Evolutionary conservation across 805 yeast species (phyloP).

Genomic region (Groenewaldozyma tartarivorans): DNA sequence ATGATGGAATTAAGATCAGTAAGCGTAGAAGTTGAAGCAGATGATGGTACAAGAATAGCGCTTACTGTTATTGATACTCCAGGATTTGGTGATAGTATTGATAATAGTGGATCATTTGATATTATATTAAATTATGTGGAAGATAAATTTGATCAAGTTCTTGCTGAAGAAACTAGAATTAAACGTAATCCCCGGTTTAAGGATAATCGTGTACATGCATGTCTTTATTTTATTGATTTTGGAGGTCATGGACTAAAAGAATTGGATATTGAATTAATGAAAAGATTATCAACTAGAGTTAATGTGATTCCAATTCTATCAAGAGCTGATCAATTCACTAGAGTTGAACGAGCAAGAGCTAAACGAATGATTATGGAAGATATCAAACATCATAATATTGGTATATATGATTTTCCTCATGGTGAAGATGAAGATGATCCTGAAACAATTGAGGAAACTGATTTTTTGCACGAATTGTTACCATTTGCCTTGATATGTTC

Average conservation of each 20-base stretch:
- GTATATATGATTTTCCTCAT: slow-evolving; percentile 63
- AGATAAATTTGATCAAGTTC: slow-evolving; percentile 59
- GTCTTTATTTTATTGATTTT: slow-evolving; percentile 68
- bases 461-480: slow-evolving; percentile 33
- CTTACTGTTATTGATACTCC: slow-evolving; percentile 61
- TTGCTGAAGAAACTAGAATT: slow-evolving; percentile 68
- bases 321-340: slow-evolving; percentile 71
- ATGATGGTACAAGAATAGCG: slow-evolving; percentile 36
- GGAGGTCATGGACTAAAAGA: slow-evolving; percentile 50
- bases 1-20: slow-evolving; percentile 24
- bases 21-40: slow-evolving; percentile 45
- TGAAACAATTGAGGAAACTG: slow-evolving; percentile 23
- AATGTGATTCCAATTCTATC: slow-evolving; percentile 78
- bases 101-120: slow-evolving; percentile 43
- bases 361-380: slow-evolving; percentile 49
- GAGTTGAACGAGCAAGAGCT: slow-evolving; percentile 45
- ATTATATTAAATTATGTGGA: slow-evolving; percentile 54
- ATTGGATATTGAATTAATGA: slow-evolving; percentile 66
- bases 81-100: slow-evolving; percentile 69
- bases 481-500: slow-evolving; percentile 60
- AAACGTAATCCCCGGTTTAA: slow-evolving; percentile 60
- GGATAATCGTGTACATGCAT: slow-evolving; percentile 69
- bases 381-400: slow-evolving; percentile 47
- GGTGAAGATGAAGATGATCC: slow-evolving; percentile 49
- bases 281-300: slow-evolving; percentile 55